Evolutionary conservation across 805 yeast species (phyloP).

Genomic region (Phaffomyces thermotolerans): DNA sequence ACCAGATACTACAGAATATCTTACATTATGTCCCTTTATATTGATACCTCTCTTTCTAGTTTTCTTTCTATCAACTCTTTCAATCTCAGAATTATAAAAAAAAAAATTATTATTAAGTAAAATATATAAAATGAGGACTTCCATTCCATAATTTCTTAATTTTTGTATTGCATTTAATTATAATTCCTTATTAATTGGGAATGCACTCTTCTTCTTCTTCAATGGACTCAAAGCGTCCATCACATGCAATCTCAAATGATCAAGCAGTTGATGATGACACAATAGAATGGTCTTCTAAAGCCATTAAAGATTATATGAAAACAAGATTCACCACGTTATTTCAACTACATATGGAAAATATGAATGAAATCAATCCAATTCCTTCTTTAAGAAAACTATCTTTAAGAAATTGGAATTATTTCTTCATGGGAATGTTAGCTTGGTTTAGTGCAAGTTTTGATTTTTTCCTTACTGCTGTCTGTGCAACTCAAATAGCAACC

Average conservation of each 20-base stretch:
- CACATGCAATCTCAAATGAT: background rate
- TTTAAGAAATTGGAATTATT: constrained; percentile 43
- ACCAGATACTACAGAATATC: too few species aligned
- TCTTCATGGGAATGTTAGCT: constrained; percentile 48
- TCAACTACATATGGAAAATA: constrained; percentile 15
- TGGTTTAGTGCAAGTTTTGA: constrained; percentile 66
- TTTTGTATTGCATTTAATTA: background rate
- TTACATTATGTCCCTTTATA: too few species aligned
- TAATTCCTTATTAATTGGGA: background rate
- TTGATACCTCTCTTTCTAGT: too few species aligned
- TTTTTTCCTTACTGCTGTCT: constrained; percentile 55
- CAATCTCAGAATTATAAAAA: too few species aligned
- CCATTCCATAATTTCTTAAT: background rate
- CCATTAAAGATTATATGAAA: constrained; percentile 7
- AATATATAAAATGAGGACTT: background rate
- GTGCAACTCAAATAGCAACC: constrained; percentile 44
- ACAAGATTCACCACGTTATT: constrained; percentile 17
- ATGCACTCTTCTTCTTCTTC: background rate
- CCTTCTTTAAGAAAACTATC: constrained; percentile 30
- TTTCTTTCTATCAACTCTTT: too few species aligned
- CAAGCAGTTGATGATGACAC: constrained; percentile 3
- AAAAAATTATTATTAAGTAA: too few species aligned
- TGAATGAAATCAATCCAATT: constrained; percentile 33
- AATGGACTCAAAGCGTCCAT: background rate
- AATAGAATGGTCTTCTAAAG: constrained; percentile 4